A percentile compares a stretch with the other conserved stretches of the same genome.
phyloP scores from a whole-genome alignment of 1,139 yeast species.

The Komagataea norvegica region DNA sequence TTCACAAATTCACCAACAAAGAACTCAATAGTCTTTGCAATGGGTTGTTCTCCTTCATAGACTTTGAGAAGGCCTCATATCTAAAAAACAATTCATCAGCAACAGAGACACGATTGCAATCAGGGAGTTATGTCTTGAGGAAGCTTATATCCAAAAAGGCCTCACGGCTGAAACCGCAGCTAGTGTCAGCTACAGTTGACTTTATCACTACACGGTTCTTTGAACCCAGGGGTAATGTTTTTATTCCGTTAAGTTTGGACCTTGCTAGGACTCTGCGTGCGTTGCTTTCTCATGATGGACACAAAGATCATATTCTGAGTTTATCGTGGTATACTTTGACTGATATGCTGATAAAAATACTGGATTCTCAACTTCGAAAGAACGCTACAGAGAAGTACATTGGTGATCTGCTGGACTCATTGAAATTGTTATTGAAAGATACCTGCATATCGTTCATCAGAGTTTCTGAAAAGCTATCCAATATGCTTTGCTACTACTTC shows the following conservation, averaged over 20 bases:
- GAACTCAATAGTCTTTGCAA: constrained; percentile 30
- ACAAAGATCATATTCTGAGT: constrained; percentile 29
- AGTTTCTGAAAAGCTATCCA: constrained; percentile 12
- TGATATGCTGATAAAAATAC: constrained; percentile 26
- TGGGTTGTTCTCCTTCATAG: constrained; percentile 39
- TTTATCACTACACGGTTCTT: constrained; percentile 13
- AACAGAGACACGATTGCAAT: constrained; percentile 39
- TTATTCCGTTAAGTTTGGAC: constrained; percentile 37
- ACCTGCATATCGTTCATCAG: constrained; percentile 7
- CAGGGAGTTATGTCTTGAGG: constrained; percentile 38
- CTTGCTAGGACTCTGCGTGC: constrained; percentile 31
- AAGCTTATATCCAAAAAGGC: constrained; percentile 30
- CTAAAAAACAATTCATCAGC: constrained; percentile 27
- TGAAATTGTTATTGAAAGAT: constrained; percentile 16
- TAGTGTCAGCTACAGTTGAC: constrained; percentile 24
- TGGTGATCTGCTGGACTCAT: constrained; percentile 28
- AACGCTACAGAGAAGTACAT: constrained; percentile 29
- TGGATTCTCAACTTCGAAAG: constrained; percentile 11
- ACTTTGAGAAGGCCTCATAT: constrained; percentile 38
- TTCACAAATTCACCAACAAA: constrained; percentile 25
- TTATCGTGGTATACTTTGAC: constrained; percentile 17
- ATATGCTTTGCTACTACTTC: constrained; percentile 16
- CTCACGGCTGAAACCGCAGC: constrained; percentile 29
- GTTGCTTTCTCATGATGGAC: constrained; percentile 32
- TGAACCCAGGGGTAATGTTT: constrained; percentile 17